phyloP scores from a whole-genome alignment of 306 rosid genomes.

The Sicyos edulis region DNA sequence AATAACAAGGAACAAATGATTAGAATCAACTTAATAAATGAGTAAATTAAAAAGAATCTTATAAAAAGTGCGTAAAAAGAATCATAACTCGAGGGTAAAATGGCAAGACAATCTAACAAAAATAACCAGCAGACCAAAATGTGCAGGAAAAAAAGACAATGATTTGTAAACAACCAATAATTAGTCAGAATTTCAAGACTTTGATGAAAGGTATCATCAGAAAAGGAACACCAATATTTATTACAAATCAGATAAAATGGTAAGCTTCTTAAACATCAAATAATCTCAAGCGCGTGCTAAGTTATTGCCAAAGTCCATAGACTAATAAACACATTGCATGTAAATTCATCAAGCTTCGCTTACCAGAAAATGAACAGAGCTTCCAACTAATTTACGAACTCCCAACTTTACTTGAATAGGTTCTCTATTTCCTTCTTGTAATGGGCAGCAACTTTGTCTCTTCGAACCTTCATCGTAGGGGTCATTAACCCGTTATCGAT shows the following conservation, averaged over 20 bases:
- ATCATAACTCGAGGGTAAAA: too few relatives aligned
- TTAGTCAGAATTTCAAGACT: too few relatives aligned
- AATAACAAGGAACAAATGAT: too few relatives aligned
- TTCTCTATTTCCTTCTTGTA: conserved; percentile 61
- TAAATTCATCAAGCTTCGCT: neutral
- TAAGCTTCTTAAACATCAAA: neutral
- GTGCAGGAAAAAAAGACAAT: neutral
- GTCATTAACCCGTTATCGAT: conserved; percentile 82
- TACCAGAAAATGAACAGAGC: conserved; percentile 5
- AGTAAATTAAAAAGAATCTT: too few relatives aligned
- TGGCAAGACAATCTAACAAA: too few relatives aligned
- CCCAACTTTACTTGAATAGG: conserved; percentile 44
- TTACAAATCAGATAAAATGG: neutral
- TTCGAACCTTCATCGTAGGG: conserved; percentile 83
- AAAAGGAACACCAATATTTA: neutral
- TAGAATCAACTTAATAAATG: too few relatives aligned
- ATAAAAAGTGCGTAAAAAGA: too few relatives aligned
- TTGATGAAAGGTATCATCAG: neutral
- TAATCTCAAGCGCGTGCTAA: neutral
- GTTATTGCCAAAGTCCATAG: neutral
- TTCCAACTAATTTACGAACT: neutral
- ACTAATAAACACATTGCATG: neutral
- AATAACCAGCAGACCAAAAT: too few relatives aligned
- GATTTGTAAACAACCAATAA: too few relatives aligned
- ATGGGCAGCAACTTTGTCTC: conserved; percentile 57